These are phyloP conservation scores for Turritis glabra DNA, from an alignment of 345 rosid species.

Conservation along the genomic window DNA sequence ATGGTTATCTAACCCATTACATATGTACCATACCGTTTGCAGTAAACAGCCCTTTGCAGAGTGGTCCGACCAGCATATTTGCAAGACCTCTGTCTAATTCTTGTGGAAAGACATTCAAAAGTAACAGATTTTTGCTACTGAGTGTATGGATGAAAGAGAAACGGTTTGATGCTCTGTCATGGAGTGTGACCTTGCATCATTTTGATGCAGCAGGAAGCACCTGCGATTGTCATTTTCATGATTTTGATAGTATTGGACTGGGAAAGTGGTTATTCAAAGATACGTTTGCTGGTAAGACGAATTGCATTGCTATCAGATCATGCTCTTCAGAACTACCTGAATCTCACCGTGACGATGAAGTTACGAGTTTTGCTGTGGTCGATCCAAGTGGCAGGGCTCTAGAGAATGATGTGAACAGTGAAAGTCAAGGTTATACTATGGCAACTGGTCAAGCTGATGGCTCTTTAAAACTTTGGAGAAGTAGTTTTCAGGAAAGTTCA, in stretches of 20 bases:
- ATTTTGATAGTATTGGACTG: conserved; percentile 37
- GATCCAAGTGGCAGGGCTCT: conserved; percentile 44
- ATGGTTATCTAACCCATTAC: conserved; percentile 46
- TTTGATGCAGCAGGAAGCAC: conserved; percentile 43
- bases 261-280: conserved; percentile 50
- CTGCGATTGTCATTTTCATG: conserved; percentile 52
- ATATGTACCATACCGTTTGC: conserved; percentile 71
- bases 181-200: conserved; percentile 70
- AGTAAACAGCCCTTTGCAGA: conserved; percentile 43
- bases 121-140: conserved; percentile 63
- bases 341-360: conserved; percentile 50
- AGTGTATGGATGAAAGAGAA: conserved; percentile 63
- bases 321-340: conserved; percentile 69
- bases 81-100: conserved; percentile 54
- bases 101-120: conserved; percentile 50
- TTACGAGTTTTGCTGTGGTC: conserved; percentile 70
- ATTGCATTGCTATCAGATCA: conserved; percentile 52
- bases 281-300: conserved; percentile 50
- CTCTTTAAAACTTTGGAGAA: conserved; percentile 78
- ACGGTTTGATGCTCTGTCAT: conserved; percentile 62
- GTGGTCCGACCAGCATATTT: conserved; percentile 66
- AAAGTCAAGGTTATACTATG: conserved; percentile 60
- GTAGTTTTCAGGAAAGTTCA: conserved; percentile 44
- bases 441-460: conserved; percentile 87
- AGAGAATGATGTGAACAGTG: conserved; percentile 34